A percentile compares a stretch with the other conserved stretches of the same genome.
Evolutionary conservation across 2,329 filamentous ascomycete genomes (phyloP).

Genomic region (Seiridium cupressi): DNA sequence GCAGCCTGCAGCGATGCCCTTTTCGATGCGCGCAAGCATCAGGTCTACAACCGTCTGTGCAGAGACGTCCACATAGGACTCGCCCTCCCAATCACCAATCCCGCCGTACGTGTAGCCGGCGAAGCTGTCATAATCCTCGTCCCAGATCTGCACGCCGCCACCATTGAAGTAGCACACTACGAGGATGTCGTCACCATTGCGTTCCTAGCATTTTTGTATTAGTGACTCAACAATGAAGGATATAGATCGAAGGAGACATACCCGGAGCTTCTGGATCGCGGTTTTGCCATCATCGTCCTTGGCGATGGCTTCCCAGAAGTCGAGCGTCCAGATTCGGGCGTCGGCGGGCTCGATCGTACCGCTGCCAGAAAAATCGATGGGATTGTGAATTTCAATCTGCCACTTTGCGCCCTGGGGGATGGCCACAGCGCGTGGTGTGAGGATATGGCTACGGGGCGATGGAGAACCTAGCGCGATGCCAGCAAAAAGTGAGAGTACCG

Average conservation of each 20-base stretch:
- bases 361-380: not conserved
- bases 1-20: slow-evolving; percentile 1
- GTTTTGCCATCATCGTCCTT: not conserved
- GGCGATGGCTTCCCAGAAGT: not conserved
- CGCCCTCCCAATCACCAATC: slow-evolving; percentile 4
- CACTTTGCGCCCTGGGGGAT: slow-evolving; percentile 5
- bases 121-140: not conserved
- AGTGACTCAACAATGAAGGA: not conserved
- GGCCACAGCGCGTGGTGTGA: not conserved
- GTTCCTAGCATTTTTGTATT: not conserved
- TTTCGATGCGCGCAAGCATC: not conserved
- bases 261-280: not conserved
- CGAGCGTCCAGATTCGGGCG: slow-evolving; percentile 4
- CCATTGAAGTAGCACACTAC: slow-evolving; percentile 10
- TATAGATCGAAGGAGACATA: not conserved
- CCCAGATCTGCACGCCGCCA: not conserved
- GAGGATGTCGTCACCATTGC: not conserved
- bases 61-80: slow-evolving; percentile 1
- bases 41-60: not conserved
- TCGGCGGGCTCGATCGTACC: not conserved
- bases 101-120: not conserved
- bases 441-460: not conserved
- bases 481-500: not conserved
- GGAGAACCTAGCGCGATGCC: not conserved
- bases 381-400: slow-evolving; percentile 8